Conservation (phyloP, 805 yeast genomes). For the Schwanniomyces vanrijiae region DNA sequence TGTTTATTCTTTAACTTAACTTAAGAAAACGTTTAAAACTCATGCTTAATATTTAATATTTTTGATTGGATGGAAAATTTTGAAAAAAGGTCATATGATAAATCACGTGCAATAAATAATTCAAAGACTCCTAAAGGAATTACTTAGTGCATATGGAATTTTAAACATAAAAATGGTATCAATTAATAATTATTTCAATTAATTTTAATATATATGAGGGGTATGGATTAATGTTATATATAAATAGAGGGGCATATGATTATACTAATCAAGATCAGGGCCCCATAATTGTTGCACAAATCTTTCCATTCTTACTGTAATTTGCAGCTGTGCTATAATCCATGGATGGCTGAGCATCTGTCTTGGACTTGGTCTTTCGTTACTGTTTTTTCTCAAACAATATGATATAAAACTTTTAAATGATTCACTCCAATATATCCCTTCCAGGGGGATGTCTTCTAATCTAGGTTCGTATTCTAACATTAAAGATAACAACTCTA, state of each 20-base stretch:
- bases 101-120: not conserved
- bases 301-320: conserved; percentile 80
- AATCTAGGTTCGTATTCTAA: conserved; percentile 80
- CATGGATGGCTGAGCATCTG: conserved; percentile 95
- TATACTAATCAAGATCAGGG: conserved; percentile 1
- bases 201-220: not conserved
- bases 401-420: conserved; percentile 80
- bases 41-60: not conserved
- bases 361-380: conserved; percentile 84
- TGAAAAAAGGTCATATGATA: conserved; percentile 1
- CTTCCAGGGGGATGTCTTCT: conserved; percentile 72
- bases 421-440: conserved; percentile 77
- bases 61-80: conserved; percentile 4
- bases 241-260: not conserved
- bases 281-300: conserved; percentile 78
- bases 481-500: conserved; percentile 79
- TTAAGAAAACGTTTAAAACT: not conserved
- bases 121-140: not conserved
- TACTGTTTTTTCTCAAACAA: conserved; percentile 78
- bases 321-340: conserved; percentile 74
- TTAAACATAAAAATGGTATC: too few relatives aligned
- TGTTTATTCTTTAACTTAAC: not conserved
- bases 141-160: too few relatives aligned
- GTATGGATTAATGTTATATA: not conserved
- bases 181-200: not conserved